Evolutionary conservation across 139 green algal genomes (phyloP), one percentile per base, ranked within the genome.

Genomic region (Chlamydomonas schloesseri): DNA sequence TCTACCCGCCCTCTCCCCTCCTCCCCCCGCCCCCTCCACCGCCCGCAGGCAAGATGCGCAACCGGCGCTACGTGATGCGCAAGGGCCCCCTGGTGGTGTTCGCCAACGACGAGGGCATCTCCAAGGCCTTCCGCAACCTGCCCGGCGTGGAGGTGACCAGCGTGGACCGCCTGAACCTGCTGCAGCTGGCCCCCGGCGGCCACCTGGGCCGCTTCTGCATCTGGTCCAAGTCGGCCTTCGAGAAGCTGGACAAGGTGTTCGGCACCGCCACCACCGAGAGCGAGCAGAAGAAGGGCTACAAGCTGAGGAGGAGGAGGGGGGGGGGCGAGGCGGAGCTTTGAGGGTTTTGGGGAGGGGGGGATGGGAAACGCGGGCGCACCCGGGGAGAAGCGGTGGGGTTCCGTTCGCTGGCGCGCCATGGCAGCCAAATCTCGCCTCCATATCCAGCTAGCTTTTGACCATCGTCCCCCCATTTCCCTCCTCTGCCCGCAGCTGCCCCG

Each of bases 151-250:
- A 99, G 89, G 89, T 98, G 28, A 88, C 88, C 71, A 89, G 65
- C 58, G 97, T 99, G n/a, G 94, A 98, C 36, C 71, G 89, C 68
- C 95, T 99, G 46, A 99, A 99, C 95, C 90, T 99, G 88, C 93
- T 99, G 84, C 94, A 99, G 94, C 94, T 99, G 72, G 98, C 98
- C 0, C 98, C 98, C 47, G 98, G 98, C 82, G 98, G 97, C 42
- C 98, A 99, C 93, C 70, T 99, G 78, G 98, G 98, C 67, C 95
- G 98, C 74, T 99, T 99, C 90, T 95, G 96, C 90, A 96, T 99
- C 85, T 99, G 98, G 97, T 99, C 98, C 85, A 97, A 99, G 94
- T 92, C 84, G 75, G 98, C 98, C 28, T 98, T 99, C 74, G 96
- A 97, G 86, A 93, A 95, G 91, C 95, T 99, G 76, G 97, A 99